Evolutionary conservation across 352 stramenopile genomes (phyloP), one percentile per base, ranked within the genome.

Genomic region (Phytophthora sojae): DNA sequence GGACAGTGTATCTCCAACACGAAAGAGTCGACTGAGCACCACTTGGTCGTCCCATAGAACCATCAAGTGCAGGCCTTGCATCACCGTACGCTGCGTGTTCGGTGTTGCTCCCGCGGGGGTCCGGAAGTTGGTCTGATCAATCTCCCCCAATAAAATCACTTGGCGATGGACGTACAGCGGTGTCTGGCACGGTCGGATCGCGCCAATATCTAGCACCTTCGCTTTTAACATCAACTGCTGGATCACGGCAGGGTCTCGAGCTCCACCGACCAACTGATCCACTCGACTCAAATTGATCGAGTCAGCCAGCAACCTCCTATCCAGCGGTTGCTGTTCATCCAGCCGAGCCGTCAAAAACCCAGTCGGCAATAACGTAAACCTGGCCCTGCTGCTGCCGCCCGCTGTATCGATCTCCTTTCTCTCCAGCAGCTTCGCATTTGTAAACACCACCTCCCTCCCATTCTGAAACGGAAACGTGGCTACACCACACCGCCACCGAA

Each of bases 31-130:
- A 71, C 85, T 92, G 9, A 92, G 76, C 19, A 76, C 76, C 19
- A 90, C 83, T 73, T 92, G 85, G 12, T 92, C 85, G 32, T 91
- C 85, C 85, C 85, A 92, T 3, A 92, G 58, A 23, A 92, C 77
- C 47, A 90, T 78, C 57, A 89, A 64, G 47, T 90, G 81, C 14
- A 84, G 80, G 0, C 62, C 67, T 67, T 79, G 68, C 17, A 56
- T 61, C 51, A 61, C 52, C 6, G 39, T 8, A 23, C 57, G 57
- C 49, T 82, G 69, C 0, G 53, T 66, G 15, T 70, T 67, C 21
- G 59, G 11, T 5, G 44, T 62, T 17, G 62, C 42, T 45, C 49
- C 60, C 55, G 23, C 26, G 1, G 55, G n/a, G 26, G 59, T 9
- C 11, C 57, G 23, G 39, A n/a, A 26, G 42, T 26, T 57, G 19